A percentile compares a stretch with the other conserved stretches of the same genome.
Conservation (phyloP, 2,329 filamentous ascomycete genomes). For the Karstenula rhodostoma region DNA sequence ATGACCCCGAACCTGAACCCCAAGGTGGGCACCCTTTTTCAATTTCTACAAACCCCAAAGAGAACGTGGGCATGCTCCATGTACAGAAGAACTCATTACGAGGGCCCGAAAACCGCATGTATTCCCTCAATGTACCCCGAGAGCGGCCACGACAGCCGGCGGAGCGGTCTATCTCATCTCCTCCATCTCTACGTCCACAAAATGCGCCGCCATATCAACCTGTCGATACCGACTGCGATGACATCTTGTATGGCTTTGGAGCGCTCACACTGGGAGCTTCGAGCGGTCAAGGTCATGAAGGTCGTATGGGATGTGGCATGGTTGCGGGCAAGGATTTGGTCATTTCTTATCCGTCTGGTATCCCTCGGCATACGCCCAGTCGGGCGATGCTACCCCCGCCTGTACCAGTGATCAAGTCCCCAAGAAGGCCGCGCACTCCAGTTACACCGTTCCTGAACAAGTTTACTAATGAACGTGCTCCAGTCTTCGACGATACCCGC, state of each 20-base stretch:
- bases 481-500: constrained; percentile 81
- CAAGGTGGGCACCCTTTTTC: constrained; percentile 56
- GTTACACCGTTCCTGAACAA: constrained; percentile 70
- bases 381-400: constrained; percentile 27
- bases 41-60: constrained; percentile 47
- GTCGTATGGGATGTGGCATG: constrained; percentile 37
- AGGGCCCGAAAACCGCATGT: constrained; percentile 28
- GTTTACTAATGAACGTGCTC: constrained; percentile 73
- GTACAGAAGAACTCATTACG: constrained; percentile 38
- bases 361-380: constrained; percentile 36
- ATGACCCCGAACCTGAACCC: constrained; percentile 50
- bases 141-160: constrained; percentile 24
- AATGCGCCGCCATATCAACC: constrained; percentile 39
- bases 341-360: constrained; percentile 32
- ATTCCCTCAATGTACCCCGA: constrained; percentile 27
- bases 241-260: constrained; percentile 34
- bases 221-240: constrained; percentile 39
- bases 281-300: constrained; percentile 25
- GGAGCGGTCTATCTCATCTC: constrained; percentile 35
- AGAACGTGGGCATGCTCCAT: constrained; percentile 35
- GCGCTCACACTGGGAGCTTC: constrained; percentile 37
- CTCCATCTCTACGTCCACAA: constrained; percentile 30
- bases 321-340: constrained; percentile 37
- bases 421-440: constrained; percentile 31
- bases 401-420: constrained; percentile 29